A percentile compares a stretch with the other conserved stretches of the same genome.
Evolutionary conservation across 1,139 yeast genomes (phyloP).

Genomic region (Scheffersomyces quercinus): DNA sequence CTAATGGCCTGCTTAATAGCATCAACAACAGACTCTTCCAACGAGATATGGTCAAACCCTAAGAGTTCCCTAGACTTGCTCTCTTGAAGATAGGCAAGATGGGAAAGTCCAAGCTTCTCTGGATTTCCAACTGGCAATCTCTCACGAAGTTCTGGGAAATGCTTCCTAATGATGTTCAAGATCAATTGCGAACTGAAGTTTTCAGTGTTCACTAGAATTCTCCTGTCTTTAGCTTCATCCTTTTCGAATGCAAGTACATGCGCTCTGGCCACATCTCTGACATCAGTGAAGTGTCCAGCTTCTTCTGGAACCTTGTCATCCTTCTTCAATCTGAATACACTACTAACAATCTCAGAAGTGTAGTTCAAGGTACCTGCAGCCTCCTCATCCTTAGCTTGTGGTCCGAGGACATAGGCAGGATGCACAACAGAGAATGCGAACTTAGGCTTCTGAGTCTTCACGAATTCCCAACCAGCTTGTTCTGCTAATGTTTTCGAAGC

Average conservation of each 20-base stretch:
- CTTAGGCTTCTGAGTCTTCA: slow-evolving; percentile 17
- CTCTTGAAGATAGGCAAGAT: slow-evolving; percentile 8
- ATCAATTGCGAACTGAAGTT: slow-evolving; percentile 20
- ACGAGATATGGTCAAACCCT: slow-evolving; percentile 34
- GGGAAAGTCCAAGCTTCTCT: slow-evolving; percentile 13
- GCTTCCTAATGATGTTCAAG: slow-evolving; percentile 14
- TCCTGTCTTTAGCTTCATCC: slow-evolving; percentile 7
- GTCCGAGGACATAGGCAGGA: slow-evolving; percentile 43
- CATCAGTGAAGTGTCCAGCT: slow-evolving; percentile 14
- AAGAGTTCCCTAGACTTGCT: slow-evolving; percentile 31
- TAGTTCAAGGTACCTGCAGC: slow-evolving; percentile 28
- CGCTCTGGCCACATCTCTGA: slow-evolving; percentile 16
- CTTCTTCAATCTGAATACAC: slow-evolving; percentile 17
- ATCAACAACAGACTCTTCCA: slow-evolving; percentile 41
- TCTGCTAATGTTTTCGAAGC: slow-evolving; percentile 35
- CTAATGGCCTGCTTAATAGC: slow-evolving; percentile 39
- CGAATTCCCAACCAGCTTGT: slow-evolving; percentile 34
- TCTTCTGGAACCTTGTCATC: slow-evolving; percentile 9
- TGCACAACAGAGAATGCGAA: slow-evolving; percentile 25
- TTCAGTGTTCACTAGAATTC: slow-evolving; percentile 16
- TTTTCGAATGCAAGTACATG: slow-evolving; percentile 13
- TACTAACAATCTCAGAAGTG: slow-evolving; percentile 34
- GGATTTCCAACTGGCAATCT: slow-evolving; percentile 29
- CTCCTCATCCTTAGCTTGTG: slow-evolving; percentile 30
- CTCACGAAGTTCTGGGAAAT: slow-evolving; percentile 26